Conservation (phyloP, 2,329 filamentous ascomycete species). For the Calonectria pseudoreteaudii region DNA sequence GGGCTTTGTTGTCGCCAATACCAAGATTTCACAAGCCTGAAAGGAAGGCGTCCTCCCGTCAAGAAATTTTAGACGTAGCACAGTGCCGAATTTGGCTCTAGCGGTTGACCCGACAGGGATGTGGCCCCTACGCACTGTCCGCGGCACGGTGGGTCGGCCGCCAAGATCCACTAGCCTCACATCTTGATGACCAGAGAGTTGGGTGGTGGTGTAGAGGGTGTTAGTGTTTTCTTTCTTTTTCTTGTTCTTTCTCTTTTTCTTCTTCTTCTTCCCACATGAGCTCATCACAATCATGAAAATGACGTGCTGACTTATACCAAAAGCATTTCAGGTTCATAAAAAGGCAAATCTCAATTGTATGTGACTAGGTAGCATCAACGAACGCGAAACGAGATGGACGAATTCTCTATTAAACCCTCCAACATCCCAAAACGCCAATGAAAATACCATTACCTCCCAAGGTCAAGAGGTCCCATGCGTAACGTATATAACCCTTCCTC, state of each 20-base stretch:
- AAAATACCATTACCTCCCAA: neutral
- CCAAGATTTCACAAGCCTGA: neutral
- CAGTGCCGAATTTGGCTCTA: conserved; percentile 34
- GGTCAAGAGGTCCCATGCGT: neutral
- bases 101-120: neutral
- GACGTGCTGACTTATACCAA: too few relatives aligned
- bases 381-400: neutral
- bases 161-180: neutral
- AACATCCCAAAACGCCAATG: conserved; percentile 31
- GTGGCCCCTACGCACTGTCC: conserved; percentile 17
- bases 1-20: neutral
- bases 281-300: neutral
- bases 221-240: neutral
- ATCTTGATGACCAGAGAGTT: neutral
- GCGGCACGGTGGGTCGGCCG: conserved; percentile 18
- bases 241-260: too few relatives aligned
- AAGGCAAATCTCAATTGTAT: neutral
- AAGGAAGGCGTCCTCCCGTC: neutral
- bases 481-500: neutral
- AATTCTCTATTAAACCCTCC: conserved; percentile 20
- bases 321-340: neutral
- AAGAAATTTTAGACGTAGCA: conserved; percentile 40
- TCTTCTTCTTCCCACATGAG: neutral
- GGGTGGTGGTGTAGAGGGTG: neutral
- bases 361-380: neutral